These are phyloP conservation scores for Scutellaria barbata DNA, from an alignment of 257 asterid genomes.

Conservation along the genomic window DNA sequence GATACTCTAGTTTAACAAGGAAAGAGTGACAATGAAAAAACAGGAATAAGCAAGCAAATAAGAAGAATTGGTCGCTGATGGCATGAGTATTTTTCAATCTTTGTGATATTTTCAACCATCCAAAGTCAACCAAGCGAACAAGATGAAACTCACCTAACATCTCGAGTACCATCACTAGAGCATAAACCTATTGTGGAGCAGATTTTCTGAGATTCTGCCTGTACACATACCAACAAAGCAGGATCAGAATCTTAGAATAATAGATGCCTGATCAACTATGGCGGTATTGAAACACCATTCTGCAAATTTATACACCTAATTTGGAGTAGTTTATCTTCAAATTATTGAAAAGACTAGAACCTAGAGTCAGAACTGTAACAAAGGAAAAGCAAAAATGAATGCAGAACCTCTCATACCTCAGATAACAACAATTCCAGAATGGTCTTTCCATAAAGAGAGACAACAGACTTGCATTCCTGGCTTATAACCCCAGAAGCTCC, in stretches of 20 bases:
- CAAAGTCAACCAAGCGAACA: conserved; percentile 4
- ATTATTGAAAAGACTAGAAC: conserved; percentile 6
- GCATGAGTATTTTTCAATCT: background rate
- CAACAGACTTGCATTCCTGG: conserved; percentile 84
- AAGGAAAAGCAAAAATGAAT: background rate
- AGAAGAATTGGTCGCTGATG: too few species aligned
- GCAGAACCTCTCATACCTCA: conserved; percentile 47
- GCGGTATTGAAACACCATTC: background rate
- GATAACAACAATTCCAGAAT: conserved; percentile 66
- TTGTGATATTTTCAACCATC: background rate
- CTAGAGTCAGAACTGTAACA: background rate
- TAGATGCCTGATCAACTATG: conserved; percentile 22
- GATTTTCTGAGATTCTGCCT: conserved; percentile 60
- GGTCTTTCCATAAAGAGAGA: conserved; percentile 65
- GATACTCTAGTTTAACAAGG: background rate
- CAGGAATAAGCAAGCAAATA: background rate
- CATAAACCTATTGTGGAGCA: conserved; percentile 75
- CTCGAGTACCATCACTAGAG: conserved; percentile 60
- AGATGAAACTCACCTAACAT: conserved; percentile 53
- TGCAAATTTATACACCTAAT: conserved; percentile 14
- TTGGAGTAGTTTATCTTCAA: background rate
- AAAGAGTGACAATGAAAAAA: background rate
- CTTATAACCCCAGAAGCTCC: conserved; percentile 91
- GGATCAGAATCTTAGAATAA: background rate
- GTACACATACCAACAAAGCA: conserved; percentile 38